Conservation (phyloP, 345 rosid species). For the Durio zibethinus region DNA sequence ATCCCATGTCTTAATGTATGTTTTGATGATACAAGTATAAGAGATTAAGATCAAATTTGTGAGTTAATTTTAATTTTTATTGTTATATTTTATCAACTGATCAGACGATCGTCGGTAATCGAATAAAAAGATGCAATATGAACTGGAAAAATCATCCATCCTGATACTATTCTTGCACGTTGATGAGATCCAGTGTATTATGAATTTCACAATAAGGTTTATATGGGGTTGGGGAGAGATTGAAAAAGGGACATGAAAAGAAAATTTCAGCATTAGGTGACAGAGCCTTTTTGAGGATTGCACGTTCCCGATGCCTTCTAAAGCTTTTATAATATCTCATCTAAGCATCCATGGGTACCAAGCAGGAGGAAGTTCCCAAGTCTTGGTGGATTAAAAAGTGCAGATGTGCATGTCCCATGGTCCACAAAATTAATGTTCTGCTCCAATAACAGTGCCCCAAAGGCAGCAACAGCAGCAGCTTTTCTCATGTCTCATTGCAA, state of each 20-base stretch:
- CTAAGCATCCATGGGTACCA: not conserved
- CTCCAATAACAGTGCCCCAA: slow-evolving; percentile 4
- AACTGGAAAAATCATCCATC: too few species aligned
- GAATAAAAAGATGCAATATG: too few species aligned
- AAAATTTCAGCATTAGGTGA: not conserved
- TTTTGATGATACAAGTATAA: too few species aligned
- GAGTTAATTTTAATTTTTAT: too few species aligned
- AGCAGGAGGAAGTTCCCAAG: not conserved
- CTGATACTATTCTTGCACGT: too few species aligned
- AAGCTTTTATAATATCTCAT: not conserved
- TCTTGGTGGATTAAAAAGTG: not conserved
- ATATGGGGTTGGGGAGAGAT: not conserved
- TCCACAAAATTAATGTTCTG: slow-evolving; percentile 12
- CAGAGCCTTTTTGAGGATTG: not conserved
- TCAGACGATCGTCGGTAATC: too few species aligned
- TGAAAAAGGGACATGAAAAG: not conserved
- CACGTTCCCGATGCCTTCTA: slow-evolving; percentile 5
- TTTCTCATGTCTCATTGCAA: slow-evolving; percentile 16
- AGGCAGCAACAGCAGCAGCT: slow-evolving; percentile 15
- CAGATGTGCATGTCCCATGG: not conserved
- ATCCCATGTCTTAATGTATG: too few species aligned
- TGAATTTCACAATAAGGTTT: too few species aligned
- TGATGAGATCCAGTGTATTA: too few species aligned
- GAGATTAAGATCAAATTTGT: too few species aligned
- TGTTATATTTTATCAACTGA: too few species aligned